Conservation (phyloP, 441 rosid species). For the Isatis lusitanica region DNA sequence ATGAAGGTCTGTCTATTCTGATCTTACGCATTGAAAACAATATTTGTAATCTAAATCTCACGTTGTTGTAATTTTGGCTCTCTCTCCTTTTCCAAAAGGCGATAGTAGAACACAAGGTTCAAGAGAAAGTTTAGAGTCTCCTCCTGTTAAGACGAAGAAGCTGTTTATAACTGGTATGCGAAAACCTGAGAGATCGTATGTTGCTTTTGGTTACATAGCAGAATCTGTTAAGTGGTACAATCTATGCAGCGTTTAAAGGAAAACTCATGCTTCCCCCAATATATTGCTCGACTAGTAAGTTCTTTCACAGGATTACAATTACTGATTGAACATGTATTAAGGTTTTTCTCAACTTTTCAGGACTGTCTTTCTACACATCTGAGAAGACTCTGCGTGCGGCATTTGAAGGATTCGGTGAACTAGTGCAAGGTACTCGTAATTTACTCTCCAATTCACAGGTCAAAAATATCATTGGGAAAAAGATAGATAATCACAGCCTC, state of each 20-base stretch:
- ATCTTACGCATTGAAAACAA: not conserved
- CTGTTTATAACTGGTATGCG: constrained; percentile 85
- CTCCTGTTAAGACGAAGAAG: constrained; percentile 67
- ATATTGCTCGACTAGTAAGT: not conserved
- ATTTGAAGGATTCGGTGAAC: constrained; percentile 89
- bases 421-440: constrained; percentile 65
- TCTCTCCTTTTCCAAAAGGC: constrained; percentile 40
- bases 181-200: constrained; percentile 5
- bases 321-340: constrained; percentile 15
- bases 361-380: constrained; percentile 90
- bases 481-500: not conserved
- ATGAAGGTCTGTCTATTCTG: constrained; percentile 50
- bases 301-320: not conserved
- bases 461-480: not conserved
- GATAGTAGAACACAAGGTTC: constrained; percentile 33
- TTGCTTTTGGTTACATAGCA: not conserved
- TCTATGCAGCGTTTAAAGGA: not conserved
- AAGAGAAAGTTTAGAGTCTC: constrained; percentile 38
- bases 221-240: not conserved
- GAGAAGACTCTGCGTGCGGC: constrained; percentile 91
- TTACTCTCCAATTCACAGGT: not conserved
- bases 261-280: not conserved
- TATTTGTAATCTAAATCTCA: not conserved
- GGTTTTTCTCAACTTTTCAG: constrained; percentile 37
- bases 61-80: not conserved